Base-by-base conservation (phyloP, 169 alveolate species). In the Sarcocystis neurona region DNA sequence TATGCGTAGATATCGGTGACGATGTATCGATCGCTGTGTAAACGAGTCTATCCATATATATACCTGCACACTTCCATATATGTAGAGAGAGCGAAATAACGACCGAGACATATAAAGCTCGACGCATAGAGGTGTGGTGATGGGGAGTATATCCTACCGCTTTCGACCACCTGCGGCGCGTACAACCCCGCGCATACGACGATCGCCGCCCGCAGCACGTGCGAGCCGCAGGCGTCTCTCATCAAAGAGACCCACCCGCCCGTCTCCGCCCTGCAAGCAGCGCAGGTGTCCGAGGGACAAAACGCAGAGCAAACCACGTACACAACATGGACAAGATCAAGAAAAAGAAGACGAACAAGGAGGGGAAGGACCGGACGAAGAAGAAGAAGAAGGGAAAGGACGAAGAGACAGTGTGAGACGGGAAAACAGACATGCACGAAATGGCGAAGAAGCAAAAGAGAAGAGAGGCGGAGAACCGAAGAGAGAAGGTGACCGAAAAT, bases 171-270 rank as follows among this genome's bases (percentile, higher is more conserved):
- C 12, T 48, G 82, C 34, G 41, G 82, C 10, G 82, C 15, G 53
- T 72, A 72, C 37, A 72, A 39, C 10, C 82, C 82, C 12, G 82
- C 82, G 1, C 43, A n/a, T 18, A 56, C 82, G 58, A 47, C 34
- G 6, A 72, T 39, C 12, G 32, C 82, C 0, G 82, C 82, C 34
- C 82, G 82, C 58, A 72, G 41, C 58, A 72, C 56, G 53, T 72
- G 82, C 6, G 82, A 72, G 53, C 82, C 82, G 82, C 56, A 15
- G 53, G 39, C 23, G 82, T 72, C 58, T 0, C 37, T 41, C 82
- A 72, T 72, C 39, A 72, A 56, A 23, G 82, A 72, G 0, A 72
- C 56, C 82, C 82, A 72, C 0, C 82, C 82, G 1, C 82, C 82
- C 30, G 34, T 27, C 56, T 72, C 82, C 39, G 82, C 34, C 82